Evolutionary conservation across 805 yeast genomes (phyloP).

Genomic region (Candida sonorensis): DNA sequence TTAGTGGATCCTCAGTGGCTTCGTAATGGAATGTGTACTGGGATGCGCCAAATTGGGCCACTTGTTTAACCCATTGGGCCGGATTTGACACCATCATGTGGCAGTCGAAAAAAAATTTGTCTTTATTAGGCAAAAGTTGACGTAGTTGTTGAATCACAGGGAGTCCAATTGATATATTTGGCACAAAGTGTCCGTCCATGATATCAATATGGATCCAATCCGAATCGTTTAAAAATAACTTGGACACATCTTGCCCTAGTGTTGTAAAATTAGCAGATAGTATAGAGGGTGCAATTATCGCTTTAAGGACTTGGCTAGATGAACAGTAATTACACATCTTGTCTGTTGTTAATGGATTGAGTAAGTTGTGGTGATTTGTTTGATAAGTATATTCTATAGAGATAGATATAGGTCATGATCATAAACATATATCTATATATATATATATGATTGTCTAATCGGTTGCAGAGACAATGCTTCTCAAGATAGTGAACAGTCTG

Average conservation of each 20-base stretch:
- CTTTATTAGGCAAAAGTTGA: conserved; percentile 26
- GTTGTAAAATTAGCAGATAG: conserved; percentile 89
- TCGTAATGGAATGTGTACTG: conserved; percentile 96
- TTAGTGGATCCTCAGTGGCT: conserved; percentile 73
- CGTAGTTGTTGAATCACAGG: conserved; percentile 36
- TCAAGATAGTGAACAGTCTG: no score
- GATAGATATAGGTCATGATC: no score
- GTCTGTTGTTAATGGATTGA: no score
- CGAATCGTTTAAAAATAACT: conserved; percentile 72
- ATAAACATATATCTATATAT: no score
- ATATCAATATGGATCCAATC: conserved; percentile 98
- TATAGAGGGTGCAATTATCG: conserved; percentile 91
- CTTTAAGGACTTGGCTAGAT: conserved; percentile 37
- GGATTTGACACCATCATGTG: conserved; percentile 98
- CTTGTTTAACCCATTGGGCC: conserved; percentile 87
- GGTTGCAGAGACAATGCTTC: no score
- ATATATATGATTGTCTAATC: no score
- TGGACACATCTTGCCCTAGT: conserved; percentile 80
- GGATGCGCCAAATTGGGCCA: conserved; percentile 92
- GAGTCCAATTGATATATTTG: conserved; percentile 91
- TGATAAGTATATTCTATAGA: no score
- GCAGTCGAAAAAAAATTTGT: conserved; percentile 65
- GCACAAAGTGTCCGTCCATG: conserved; percentile 99
- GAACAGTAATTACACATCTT: conserved; percentile 33
- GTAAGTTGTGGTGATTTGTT: no score